Base-by-base conservation (phyloP, 2,329 filamentous ascomycete genomes). In the Aspergillus novofumigatus region DNA sequence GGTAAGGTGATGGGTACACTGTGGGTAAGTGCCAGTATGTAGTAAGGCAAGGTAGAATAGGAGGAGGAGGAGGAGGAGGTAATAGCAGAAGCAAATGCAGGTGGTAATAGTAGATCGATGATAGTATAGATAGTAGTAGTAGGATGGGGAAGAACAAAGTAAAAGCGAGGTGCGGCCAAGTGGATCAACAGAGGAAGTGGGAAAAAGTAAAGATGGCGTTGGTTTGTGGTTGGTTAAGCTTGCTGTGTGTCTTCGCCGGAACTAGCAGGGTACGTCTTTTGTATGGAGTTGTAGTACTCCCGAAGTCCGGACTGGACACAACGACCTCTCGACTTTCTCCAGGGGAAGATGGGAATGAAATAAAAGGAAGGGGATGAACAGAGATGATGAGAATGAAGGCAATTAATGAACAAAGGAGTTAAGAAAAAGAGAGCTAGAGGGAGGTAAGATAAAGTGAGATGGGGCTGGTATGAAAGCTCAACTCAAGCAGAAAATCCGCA, bases 401-500 rank as follows among this genome's bases (percentile, higher is more conserved):
- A 3, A 5, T 17, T 17, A n/a, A n/a, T 38, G 32, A 17, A n/a
- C 32, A 25, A 42, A 38, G 26, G 10, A 29, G 28, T 29, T 29
- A 11, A 29, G 44, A 26, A 47, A 54, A 45, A 44, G 28, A 38
- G 51, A 54, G 20, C 38, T 32, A 52, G 53, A 56, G 41, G 50
- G 55, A 56, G 26, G 41, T 41, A 44, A 55, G 35, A 38, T 50
- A 21, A 53, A 41, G 44, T 47, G 44, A 38, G 32, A 38, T 38
- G 14, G 32, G 3, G 14, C 14, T 6, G 5, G 14, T 7, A 14
- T 38, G 5, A 38, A 7, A 38, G 32, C 32, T 17, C 32, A 38
- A 38, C 2, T 17, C 32, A 17, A 38, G 14, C 1, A 6, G 32
- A 38, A 38, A 38, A 38, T 38, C 32, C 32, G 5, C 32, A 17